These are phyloP conservation scores for Epicoccum sorghinum DNA, from an alignment of 2,329 filamentous ascomycete genomes.

Conservation along the genomic window DNA sequence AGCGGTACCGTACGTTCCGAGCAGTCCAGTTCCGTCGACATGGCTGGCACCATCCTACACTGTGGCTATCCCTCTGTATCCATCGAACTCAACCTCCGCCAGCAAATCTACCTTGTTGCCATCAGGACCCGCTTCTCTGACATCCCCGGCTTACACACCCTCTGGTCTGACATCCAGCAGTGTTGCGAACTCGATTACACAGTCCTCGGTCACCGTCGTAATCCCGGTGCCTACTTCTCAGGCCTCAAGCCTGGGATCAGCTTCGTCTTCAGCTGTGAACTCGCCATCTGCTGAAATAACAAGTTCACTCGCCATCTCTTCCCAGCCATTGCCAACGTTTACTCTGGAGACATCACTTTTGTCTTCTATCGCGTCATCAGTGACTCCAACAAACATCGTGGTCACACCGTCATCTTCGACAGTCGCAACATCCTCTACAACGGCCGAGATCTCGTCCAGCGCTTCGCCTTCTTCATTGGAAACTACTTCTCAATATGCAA, in stretches of 20 bases:
- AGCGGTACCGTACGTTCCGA: constrained; percentile 8
- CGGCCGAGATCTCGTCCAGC: neutral
- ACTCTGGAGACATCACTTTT: neutral
- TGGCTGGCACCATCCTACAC: constrained; percentile 11
- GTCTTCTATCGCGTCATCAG: neutral
- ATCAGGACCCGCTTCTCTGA: too few species aligned
- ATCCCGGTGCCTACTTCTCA: neutral
- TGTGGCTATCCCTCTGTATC: constrained; percentile 1
- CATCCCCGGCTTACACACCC: neutral
- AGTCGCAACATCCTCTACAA: neutral
- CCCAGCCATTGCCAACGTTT: constrained; percentile 4
- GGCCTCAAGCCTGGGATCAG: neutral
- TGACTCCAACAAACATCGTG: neutral
- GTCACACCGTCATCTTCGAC: neutral
- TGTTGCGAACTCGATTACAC: neutral
- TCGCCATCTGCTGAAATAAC: neutral
- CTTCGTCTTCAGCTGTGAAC: neutral
- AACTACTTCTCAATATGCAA: neutral
- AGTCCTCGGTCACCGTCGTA: neutral
- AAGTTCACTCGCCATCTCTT: neutral
- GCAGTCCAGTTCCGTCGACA: constrained; percentile 1
- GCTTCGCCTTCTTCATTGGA: neutral
- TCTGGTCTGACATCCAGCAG: neutral
- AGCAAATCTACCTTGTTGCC: neutral
- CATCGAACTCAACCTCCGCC: neutral